Evolutionary conservation across 306 rosid species (phyloP), one percentile per base, ranked within the genome.

Genomic region (Dalbergia cochinchinensis): DNA sequence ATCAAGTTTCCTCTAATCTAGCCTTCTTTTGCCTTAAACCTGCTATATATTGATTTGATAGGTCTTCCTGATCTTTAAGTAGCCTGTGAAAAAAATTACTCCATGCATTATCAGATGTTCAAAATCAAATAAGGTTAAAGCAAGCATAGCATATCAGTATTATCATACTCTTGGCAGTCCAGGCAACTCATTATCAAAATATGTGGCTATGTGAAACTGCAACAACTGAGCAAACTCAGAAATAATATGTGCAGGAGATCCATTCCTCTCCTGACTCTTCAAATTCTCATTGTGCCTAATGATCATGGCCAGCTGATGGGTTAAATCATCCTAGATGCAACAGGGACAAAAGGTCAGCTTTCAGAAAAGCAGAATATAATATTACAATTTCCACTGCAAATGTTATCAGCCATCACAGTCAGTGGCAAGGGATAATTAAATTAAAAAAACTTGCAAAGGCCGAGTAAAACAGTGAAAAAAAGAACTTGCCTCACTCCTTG

Each of bases 21-120:
- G n/a, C 99, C 99, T 87, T 95, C 98, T 80, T 95, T 95, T 14
- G 99, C 99, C 89, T 95, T 95, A 33, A 95, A 97, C 88, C 99
- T n/a, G n/a, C 99, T 95, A 79, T 98, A 95, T 50, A 95, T 95
- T 39, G 99, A 95, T 84, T 95, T 95, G 44, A 95, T 95, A 34
- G 99, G 99, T 78, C 99, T 90, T 76, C 99, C 98, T 2, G 99
- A 95, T 85, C 99, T 90, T 80, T 95, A 98, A 26, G 98, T 93
- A 51, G 97, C n/a, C 98, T 95, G 85, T 50, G 80, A 48, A 78
- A 57, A 15, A 67, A 41, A 33, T 65, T 41, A 71, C 70, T 61
- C n/a, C 0, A 53, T 35, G 44, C 55, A 57, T 65, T 14, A 79
- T 65, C n/a, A 70, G 65, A 37, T 62, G 50, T 6, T 62, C 11